phyloP scores from a whole-genome alignment of 2,329 filamentous ascomycete genomes.

The Nemania abortiva region DNA sequence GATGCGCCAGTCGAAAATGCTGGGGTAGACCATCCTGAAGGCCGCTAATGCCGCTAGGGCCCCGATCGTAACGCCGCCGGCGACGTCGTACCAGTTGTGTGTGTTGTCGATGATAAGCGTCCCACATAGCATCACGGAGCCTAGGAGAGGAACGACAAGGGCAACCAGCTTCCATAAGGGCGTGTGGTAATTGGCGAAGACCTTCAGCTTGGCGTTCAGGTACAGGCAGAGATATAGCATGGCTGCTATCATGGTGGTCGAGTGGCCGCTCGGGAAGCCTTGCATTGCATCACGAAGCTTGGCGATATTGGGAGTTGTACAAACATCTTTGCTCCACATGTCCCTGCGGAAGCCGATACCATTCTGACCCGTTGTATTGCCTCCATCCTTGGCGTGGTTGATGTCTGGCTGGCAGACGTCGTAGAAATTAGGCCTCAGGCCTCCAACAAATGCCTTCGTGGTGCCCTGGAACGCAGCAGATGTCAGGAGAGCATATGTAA shows the following conservation, averaged over 20 bases:
- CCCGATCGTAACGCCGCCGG: conserved; percentile 74
- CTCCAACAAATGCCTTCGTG: conserved; percentile 75
- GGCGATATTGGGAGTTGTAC: conserved; percentile 65
- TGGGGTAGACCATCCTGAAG: conserved; percentile 76
- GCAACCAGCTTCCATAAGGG: conserved; percentile 75
- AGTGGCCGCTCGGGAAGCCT: conserved; percentile 76
- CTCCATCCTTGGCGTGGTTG: conserved; percentile 49
- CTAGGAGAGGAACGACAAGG: conserved; percentile 70
- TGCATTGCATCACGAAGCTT: conserved; percentile 72
- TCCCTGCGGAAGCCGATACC: conserved; percentile 66
- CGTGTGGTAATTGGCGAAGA: conserved; percentile 74
- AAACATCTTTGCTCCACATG: conserved; percentile 74
- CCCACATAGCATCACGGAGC: conserved; percentile 69
- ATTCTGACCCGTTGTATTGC: conserved; percentile 40
- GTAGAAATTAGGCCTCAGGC: conserved; percentile 73
- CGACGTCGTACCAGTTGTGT: conserved; percentile 78
- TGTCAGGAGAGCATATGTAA: conserved; percentile 69
- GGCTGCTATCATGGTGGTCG: conserved; percentile 72
- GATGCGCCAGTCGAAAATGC: conserved; percentile 76
- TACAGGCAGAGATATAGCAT: conserved; percentile 75
- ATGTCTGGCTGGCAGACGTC: conserved; percentile 71
- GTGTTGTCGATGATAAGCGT: conserved; percentile 73
- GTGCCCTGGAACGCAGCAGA: conserved; percentile 75
- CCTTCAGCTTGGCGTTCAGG: conserved; percentile 78
- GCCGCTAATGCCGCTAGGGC: conserved; percentile 70